phyloP scores from a whole-genome alignment of 305 asterid genomes.

The Fraxinus greggii region DNA sequence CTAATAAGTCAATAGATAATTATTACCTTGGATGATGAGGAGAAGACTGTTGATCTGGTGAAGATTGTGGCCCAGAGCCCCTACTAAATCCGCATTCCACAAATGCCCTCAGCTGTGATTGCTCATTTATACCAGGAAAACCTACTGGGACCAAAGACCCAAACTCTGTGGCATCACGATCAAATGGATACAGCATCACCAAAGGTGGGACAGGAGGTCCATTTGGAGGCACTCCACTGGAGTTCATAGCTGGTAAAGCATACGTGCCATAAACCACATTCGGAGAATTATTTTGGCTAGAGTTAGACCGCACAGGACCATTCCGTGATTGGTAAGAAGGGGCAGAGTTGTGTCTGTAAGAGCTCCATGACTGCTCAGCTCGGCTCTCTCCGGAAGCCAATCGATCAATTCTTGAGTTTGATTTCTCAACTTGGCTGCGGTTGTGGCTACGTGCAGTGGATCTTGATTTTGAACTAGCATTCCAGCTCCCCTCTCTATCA shows the following conservation, averaged over 20 bases:
- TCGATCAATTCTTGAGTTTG: conserved; percentile 60
- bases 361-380: conserved; percentile 53
- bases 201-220: conserved; percentile 66
- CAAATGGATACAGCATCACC: conserved; percentile 82
- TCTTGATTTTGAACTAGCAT: conserved; percentile 61
- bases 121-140: conserved; percentile 58
- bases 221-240: conserved; percentile 24
- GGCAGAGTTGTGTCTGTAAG: conserved; percentile 15
- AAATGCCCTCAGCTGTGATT: conserved; percentile 49
- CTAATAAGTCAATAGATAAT: conserved; percentile 3
- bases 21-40: conserved; percentile 72
- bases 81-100: conserved; percentile 63
- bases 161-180: conserved; percentile 66
- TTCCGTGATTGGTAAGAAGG: conserved; percentile 63
- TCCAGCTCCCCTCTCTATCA: conserved; percentile 83
- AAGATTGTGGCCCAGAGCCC: conserved; percentile 52
- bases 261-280: conserved; percentile 34
- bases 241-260: not conserved
- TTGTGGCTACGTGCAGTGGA: conserved; percentile 51
- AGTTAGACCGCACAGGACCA: conserved; percentile 57
- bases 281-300: conserved; percentile 56
- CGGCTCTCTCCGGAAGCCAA: conserved; percentile 53
- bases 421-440: conserved; percentile 68
- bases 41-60: conserved; percentile 88
- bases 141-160: conserved; percentile 77